phyloP scores from a whole-genome alignment of 1,284 basidiomycete genomes.

The Singerocomus inundabilis region DNA sequence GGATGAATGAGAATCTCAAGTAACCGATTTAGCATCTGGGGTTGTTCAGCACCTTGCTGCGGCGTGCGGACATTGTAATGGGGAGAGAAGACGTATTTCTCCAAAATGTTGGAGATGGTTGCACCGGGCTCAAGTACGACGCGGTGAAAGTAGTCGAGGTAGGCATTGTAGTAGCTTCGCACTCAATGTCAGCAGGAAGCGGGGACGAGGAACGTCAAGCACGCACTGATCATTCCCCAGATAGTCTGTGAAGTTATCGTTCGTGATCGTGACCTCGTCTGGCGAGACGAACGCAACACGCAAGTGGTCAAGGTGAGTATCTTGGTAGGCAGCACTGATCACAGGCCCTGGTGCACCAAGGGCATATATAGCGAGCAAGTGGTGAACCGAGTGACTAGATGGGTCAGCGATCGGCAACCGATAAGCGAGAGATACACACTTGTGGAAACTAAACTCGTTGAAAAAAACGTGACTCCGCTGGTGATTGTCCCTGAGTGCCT shows the following conservation, averaged over 20 bases:
- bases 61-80: conserved; percentile 28
- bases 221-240: conserved; percentile 41
- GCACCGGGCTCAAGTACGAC: conserved; percentile 31
- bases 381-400: conserved; percentile 42
- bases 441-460: conserved; percentile 60
- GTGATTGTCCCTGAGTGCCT: conserved; percentile 55
- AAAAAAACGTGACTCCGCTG: conserved; percentile 59
- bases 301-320: conserved; percentile 35
- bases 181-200: not conserved
- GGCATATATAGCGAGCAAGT: conserved; percentile 41
- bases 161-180: conserved; percentile 36
- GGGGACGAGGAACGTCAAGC: not conserved
- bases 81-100: conserved; percentile 29
- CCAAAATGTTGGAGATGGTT: conserved; percentile 21
- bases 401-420: not conserved
- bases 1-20: conserved; percentile 62
- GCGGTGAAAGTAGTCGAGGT: conserved; percentile 36
- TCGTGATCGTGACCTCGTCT: conserved; percentile 32
- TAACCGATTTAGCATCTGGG: conserved; percentile 61
- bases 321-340: conserved; percentile 39
- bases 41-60: conserved; percentile 32
- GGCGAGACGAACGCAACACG: conserved; percentile 38
- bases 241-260: conserved; percentile 41
- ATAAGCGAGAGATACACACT: conserved; percentile 34
- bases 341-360: conserved; percentile 40